Base-by-base conservation (phyloP, 768 basidiomycete genomes). In the Russula foetens region DNA sequence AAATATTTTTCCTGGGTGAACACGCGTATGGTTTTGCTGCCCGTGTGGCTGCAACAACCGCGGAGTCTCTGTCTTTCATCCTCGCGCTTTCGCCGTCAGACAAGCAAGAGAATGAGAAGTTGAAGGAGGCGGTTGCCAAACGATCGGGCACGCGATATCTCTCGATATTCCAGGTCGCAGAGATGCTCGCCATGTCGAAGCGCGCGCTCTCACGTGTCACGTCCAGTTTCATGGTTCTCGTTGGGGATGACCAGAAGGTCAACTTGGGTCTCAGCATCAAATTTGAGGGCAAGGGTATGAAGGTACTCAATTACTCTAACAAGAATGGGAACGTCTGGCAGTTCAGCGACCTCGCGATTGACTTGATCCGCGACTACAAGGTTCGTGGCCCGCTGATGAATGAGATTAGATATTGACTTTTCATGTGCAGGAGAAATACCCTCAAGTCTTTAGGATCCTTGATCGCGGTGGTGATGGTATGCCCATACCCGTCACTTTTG, bases 1-100 rank as follows among this genome's bases (percentile, higher is more conserved):
- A 88, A 69, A 90, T 98, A 29, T 97, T 99, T 75, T 98, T 98
- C 84, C 79, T 98, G 7, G 95, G 96, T 17, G 88, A 91, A 68
- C 86, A 92, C 70, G 92, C 90, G 0, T 99, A 96, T 69, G 97
- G 97, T n/a, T 86, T 91, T 3, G 92, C 96, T 15, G 94, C 95
- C 0, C 90, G 94, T 67, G 92, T 99, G 12, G 80, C 84, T 41
- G 80, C 75, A 0, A 91, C 92, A 0, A 81, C 81, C 0, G 82
- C 88, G 3, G 78, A 80, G 2, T 76, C 83, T 1, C 74, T 98
- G 14, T 86, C 92, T 11, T 89, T 98, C 50, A 74, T 91, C 46
- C 81, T 98, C 59, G 95, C 93, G n/a, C 95, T 92, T 77, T 95
- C 90, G 79, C 88, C 89, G 0, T 82, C 84, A 0, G 95, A 98